A percentile compares a stretch with the other conserved stretches of the same genome.
Conservation (phyloP, 1,284 basidiomycete genomes). For the Ganoderma lingzhi region DNA sequence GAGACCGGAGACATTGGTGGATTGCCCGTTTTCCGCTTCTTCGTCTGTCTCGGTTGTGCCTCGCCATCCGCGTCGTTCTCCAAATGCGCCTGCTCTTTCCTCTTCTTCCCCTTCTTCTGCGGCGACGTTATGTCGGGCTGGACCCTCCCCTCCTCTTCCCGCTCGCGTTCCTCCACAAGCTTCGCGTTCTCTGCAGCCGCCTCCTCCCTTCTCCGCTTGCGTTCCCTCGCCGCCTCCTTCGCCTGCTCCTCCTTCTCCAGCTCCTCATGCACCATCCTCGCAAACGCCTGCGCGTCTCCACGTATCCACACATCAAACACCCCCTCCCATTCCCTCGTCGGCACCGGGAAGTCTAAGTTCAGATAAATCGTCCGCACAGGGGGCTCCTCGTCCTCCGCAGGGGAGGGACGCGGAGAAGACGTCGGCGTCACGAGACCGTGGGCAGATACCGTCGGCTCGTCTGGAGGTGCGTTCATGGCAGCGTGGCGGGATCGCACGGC, state of each 20-base stretch:
- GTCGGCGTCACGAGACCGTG: conserved; percentile 47
- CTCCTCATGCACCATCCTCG: conserved; percentile 62
- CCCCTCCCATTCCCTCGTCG: conserved; percentile 88
- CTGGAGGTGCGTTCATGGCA: conserved; percentile 35
- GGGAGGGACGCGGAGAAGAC: conserved; percentile 50
- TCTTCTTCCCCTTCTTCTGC: conserved; percentile 34
- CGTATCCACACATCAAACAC: conserved; percentile 94
- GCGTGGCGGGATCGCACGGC: conserved; percentile 66
- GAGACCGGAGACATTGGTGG: conserved; percentile 31
- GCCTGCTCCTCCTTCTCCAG: conserved; percentile 50
- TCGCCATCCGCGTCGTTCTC: conserved; percentile 12
- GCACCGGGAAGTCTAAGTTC: conserved; percentile 90
- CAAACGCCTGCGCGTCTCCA: conserved; percentile 88
- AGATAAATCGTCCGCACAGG: conserved; percentile 83
- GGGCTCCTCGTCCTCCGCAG: conserved; percentile 53
- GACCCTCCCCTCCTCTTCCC: conserved; percentile 13
- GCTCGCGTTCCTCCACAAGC: conserved; percentile 19
- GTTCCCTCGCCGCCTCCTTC: conserved; percentile 24
- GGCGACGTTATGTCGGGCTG: conserved; percentile 20
- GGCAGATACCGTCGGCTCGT: conserved; percentile 32
- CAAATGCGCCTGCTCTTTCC: conserved; percentile 28
- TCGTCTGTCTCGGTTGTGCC: conserved; percentile 15
- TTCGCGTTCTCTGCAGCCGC: conserved; percentile 22
- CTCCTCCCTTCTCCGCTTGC: conserved; percentile 29
- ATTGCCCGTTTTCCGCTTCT: conserved; percentile 32